A percentile compares a stretch with the other conserved stretches of the same genome.
Evolutionary conservation across 2,329 filamentous ascomycete genomes (phyloP).

Genomic region (Paracamarosporium sp.): DNA sequence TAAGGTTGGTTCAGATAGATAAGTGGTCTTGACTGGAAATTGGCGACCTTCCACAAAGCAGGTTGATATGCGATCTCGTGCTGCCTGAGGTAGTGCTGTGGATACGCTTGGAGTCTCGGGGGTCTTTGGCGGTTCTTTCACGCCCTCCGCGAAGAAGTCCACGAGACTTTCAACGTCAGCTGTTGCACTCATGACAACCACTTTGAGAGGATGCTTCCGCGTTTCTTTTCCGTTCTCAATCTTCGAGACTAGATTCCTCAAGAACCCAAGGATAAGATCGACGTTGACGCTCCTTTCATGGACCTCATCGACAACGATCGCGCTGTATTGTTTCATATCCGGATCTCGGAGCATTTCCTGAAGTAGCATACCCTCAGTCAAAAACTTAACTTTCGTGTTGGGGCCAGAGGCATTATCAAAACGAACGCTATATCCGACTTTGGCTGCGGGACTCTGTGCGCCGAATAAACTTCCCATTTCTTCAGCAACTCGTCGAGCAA

Average conservation of each 20-base stretch:
- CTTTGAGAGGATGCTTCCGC: constrained; percentile 69
- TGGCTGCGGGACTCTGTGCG: constrained; percentile 63
- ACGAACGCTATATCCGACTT: constrained; percentile 91
- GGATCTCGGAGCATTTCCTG: constrained; percentile 92
- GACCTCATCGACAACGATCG: constrained; percentile 92
- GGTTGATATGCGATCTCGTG: constrained; percentile 43
- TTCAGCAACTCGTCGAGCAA: constrained; percentile 85
- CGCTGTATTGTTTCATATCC: constrained; percentile 82
- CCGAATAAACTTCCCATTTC: constrained; percentile 76
- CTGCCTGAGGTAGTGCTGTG: constrained; percentile 4
- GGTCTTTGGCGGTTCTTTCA: constrained; percentile 8
- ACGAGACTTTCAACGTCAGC: constrained; percentile 82
- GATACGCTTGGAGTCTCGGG: constrained; percentile 19
- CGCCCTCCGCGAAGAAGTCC: constrained; percentile 70
- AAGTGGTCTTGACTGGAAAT: constrained; percentile 79
- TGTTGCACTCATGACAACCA: constrained; percentile 97
- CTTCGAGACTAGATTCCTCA: constrained; percentile 75
- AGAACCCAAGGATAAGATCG: constrained; percentile 86
- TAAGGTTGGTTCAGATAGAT: constrained; percentile 75
- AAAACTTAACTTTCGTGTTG: constrained; percentile 86
- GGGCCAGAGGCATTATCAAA: constrained; percentile 89
- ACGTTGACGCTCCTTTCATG: constrained; percentile 96
- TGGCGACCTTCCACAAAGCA: constrained; percentile 85
- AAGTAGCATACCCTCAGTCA: constrained; percentile 95
- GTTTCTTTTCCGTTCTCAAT: constrained; percentile 71